Evolutionary conservation across 495 filamentous ascomycete genomes (phyloP).

Genomic region (Letharia lupina): DNA sequence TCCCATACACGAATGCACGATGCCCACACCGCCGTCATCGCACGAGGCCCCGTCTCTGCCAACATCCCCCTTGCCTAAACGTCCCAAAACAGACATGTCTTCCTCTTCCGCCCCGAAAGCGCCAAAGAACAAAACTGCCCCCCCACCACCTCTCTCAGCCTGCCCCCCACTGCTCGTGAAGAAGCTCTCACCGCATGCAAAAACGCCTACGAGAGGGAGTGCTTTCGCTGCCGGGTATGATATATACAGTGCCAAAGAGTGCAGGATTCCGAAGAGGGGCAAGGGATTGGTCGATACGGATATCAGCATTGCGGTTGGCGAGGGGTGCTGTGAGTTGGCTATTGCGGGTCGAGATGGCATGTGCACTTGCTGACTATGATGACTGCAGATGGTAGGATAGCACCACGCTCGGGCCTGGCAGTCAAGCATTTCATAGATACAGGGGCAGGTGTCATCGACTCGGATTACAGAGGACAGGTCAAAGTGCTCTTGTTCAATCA

Average conservation of each 20-base stretch:
- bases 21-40: conserved; percentile 20
- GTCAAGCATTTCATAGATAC: conserved; percentile 91
- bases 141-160: conserved; percentile 29
- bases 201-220: conserved; percentile 76
- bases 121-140: conserved; percentile 27
- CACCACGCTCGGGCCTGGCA: conserved; percentile 85
- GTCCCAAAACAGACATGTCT: conserved; percentile 41
- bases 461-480: conserved; percentile 89
- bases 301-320: conserved; percentile 78
- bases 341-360: background rate
- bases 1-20: background rate
- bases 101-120: conserved; percentile 27
- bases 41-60: conserved; percentile 43
- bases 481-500: conserved; percentile 95
- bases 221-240: conserved; percentile 91
- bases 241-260: conserved; percentile 66
- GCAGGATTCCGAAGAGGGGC: conserved; percentile 69
- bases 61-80: conserved; percentile 57
- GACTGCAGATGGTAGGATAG: conserved; percentile 71
- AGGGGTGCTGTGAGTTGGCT: conserved; percentile 64
- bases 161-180: conserved; percentile 67
- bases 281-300: conserved; percentile 85
- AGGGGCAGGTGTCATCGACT: conserved; percentile 93
- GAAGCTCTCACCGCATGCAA: conserved; percentile 66
- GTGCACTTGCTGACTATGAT: background rate